Evolutionary conservation across 306 rosid genomes (phyloP).

Genomic region (Cucurbita moschata): DNA sequence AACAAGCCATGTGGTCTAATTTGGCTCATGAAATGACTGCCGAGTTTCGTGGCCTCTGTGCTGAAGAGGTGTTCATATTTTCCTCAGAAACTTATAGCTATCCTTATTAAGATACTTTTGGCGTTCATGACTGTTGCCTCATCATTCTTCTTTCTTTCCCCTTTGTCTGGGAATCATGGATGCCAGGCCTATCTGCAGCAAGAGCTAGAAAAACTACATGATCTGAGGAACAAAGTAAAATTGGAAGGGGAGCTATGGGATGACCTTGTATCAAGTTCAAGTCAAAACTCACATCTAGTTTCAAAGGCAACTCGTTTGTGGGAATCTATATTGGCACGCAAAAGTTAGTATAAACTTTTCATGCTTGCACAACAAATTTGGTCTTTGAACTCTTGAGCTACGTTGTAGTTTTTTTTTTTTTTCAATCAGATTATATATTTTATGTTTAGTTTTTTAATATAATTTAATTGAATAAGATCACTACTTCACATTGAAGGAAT

Average conservation of each 20-base stretch:
- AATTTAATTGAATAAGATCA: not conserved
- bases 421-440: not conserved
- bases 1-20: constrained; percentile 96
- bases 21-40: constrained; percentile 99
- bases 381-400: not conserved
- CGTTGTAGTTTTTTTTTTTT: not conserved
- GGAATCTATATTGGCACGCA: constrained; percentile 94
- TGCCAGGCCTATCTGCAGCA: constrained; percentile 94
- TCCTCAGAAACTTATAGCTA: not conserved
- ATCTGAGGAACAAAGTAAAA: constrained; percentile 91
- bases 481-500: not conserved
- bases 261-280: constrained; percentile 92
- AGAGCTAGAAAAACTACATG: constrained; percentile 92
- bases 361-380: not conserved
- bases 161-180: constrained; percentile 19
- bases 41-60: constrained; percentile 93
- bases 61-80: constrained; percentile 73
- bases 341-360: constrained; percentile 46
- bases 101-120: not conserved
- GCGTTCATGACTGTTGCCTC: not conserved
- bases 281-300: constrained; percentile 96
- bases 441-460: not conserved
- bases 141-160: not conserved
- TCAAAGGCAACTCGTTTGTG: constrained; percentile 93
- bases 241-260: constrained; percentile 98